Conservation (phyloP, 2,329 filamentous ascomycete species). For the Penicillium italicum region DNA sequence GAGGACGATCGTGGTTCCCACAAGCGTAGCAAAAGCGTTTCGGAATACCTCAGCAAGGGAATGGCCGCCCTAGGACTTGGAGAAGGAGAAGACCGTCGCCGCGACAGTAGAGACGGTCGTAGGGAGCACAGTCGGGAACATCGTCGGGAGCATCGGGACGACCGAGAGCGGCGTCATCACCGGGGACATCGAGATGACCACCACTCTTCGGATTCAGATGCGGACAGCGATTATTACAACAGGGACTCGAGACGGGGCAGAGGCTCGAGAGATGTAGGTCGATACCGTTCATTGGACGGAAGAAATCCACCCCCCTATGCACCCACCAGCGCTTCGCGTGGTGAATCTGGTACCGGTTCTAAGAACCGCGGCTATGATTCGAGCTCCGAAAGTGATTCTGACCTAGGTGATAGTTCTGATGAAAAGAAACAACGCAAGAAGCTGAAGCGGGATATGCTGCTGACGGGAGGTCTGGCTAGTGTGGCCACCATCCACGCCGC, state of each 20-base stretch:
- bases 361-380: slow-evolving; percentile 9
- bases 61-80: slow-evolving; percentile 45
- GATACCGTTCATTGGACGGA: slow-evolving; percentile 28
- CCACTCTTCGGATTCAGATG: slow-evolving; percentile 44
- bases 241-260: slow-evolving; percentile 30
- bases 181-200: slow-evolving; percentile 26
- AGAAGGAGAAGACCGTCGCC: slow-evolving; percentile 24
- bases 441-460: slow-evolving; percentile 62
- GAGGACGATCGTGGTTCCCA: slow-evolving; percentile 42
- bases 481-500: slow-evolving; percentile 68
- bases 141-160: slow-evolving; percentile 15
- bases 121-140: slow-evolving; percentile 5
- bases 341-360: slow-evolving; percentile 9
- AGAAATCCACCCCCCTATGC: slow-evolving; percentile 24
- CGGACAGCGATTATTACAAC: slow-evolving; percentile 33
- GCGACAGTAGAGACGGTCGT: slow-evolving; percentile 18
- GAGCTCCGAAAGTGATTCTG: slow-evolving; percentile 44
- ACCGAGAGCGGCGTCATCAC: slow-evolving; percentile 30
- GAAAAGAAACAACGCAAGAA: slow-evolving; percentile 62
- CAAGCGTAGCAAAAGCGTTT: slow-evolving; percentile 46
- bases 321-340: slow-evolving; percentile 22
- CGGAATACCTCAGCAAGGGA: slow-evolving; percentile 44
- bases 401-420: slow-evolving; percentile 57
- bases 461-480: slow-evolving; percentile 63
- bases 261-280: slow-evolving; percentile 47